Evolutionary conservation across 306 rosid species (phyloP).

Genomic region (cucumber (Cucumis sativus)): Cucumber_9930_V3 NC_026657.2:28645501-28646000

Average conservation of each 20-base stretch:
- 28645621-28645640: slow-evolving; percentile 91
- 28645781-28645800: not conserved
- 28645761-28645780: no score
- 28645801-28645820: slow-evolving; percentile 14
- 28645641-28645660: slow-evolving; percentile 59
- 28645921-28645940: no score
- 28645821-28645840: slow-evolving; percentile 72
- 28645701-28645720: slow-evolving; percentile 54
- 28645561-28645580: no score
- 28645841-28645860: slow-evolving; percentile 82
- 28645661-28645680: slow-evolving; percentile 79
- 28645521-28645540: not conserved
- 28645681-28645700: slow-evolving; percentile 63
- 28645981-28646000: not conserved
- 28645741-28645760: no score
- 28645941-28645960: no score
- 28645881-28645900: slow-evolving; percentile 72
- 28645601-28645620: slow-evolving; percentile 86
- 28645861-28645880: slow-evolving; percentile 91
- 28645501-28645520: slow-evolving; percentile 72
- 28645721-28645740: not conserved
- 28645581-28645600: slow-evolving; percentile 17
- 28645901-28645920: slow-evolving; percentile 50
- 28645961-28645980: not conserved
- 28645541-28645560: not conserved